Evolutionary conservation across 2,329 filamentous ascomycete species (phyloP), one percentile per base, ranked within the genome.

Genomic region (Orbilia brochopaga): DNA sequence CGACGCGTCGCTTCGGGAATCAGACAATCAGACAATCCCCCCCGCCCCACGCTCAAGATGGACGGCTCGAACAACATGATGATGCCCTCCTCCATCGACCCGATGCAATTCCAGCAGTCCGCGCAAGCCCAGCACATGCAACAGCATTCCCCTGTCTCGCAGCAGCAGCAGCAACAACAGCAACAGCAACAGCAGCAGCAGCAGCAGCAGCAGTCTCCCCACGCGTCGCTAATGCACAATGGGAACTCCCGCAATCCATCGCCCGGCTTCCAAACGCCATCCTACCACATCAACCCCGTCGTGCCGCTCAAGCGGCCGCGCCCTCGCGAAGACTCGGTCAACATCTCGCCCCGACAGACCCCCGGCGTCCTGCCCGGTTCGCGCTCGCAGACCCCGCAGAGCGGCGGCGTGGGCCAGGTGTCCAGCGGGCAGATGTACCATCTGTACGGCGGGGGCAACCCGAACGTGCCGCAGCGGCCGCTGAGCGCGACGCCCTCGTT

Each of bases 231-330:
- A n/a, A 70, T 93, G 85, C 90, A 90, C 79, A 94, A 93, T 82
- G 89, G 90, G 81, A 86, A 84, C 77, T 88, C 90, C 83, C 90
- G 91, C 83, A 92, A 91, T 80, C 87, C 87, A 73, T 92, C 91
- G 60, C 90, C 90, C 50, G 87, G 87, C 69, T 93, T 90, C 79
- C 85, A 89, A 78, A 90, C 90, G 78, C 86, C 89, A 73, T 85
- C 86, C 77, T 95, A 93, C 82, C 89, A 92, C 79, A 91, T 91
- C 76, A 93, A 90, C 81, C 85, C 89, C 53, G 87, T 96, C 77
- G 88, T 96, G 75, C 93, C 93, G 67, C 93, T 92, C 21, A 99
- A 97, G 81, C 87, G 94, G 77, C 86, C 90, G 60, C 86, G 90
- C 52, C 89, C 90, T 58, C 83, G 86, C 78, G 91, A 96, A 80